A percentile compares a stretch with the other conserved stretches of the same genome.
These are phyloP conservation scores for Globisporangium viniferum DNA, from an alignment of 352 stramenopile genomes.

Conservation along the genomic window DNA sequence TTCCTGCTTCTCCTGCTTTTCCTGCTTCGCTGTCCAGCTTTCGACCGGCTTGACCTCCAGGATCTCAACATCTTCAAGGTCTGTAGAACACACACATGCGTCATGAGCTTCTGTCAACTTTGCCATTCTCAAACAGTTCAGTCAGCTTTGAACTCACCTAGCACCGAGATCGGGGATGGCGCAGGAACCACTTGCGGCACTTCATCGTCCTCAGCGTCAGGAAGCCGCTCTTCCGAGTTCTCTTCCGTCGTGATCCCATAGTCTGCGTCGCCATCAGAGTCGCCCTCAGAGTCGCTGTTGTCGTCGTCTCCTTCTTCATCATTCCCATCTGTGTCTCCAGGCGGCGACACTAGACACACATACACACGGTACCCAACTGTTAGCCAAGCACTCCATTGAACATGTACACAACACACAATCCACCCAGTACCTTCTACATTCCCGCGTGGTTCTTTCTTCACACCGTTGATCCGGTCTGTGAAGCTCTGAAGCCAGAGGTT, in stretches of 20 bases:
- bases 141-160: not conserved
- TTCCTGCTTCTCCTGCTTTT: not conserved
- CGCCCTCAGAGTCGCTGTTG: not conserved
- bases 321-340: not conserved
- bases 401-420: not conserved
- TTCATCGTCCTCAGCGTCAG: not conserved
- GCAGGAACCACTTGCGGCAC: not conserved
- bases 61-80: not conserved
- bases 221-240: constrained; percentile 7
- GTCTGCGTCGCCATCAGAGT: constrained; percentile 5
- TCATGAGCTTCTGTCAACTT: not conserved
- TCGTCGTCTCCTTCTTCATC: not conserved
- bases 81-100: not conserved
- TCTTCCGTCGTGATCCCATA: constrained; percentile 14
- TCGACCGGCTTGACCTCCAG: not conserved
- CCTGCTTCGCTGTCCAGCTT: not conserved
- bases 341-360: not conserved
- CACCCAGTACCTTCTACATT: not conserved
- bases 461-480: not conserved
- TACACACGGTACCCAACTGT: not conserved
- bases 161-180: not conserved
- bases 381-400: not conserved
- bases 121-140: not conserved
- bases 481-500: constrained; percentile 2
- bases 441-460: not conserved